Evolutionary conservation across 179 eudicot species (phyloP).

Genomic region (Silene coronaria): DNA sequence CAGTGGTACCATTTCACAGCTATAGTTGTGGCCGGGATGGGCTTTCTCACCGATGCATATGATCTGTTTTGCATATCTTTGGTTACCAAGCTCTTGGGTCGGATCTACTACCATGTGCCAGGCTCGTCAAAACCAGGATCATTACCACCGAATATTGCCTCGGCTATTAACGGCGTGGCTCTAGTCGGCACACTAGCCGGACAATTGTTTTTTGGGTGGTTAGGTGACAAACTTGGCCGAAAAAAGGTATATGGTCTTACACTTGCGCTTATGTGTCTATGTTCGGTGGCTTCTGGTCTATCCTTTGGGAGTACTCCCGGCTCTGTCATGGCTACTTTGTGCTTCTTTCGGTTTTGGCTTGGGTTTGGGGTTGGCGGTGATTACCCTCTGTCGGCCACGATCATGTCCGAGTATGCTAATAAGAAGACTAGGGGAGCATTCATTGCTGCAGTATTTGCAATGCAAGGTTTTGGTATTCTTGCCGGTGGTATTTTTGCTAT

Average conservation of each 20-base stretch:
- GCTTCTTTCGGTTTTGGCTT: constrained; percentile 58
- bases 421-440: constrained; percentile 46
- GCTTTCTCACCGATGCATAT: constrained; percentile 62
- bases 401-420: constrained; percentile 54
- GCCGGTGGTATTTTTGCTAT: constrained; percentile 34
- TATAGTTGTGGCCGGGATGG: constrained; percentile 58
- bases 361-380: constrained; percentile 63
- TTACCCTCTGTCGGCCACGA: constrained; percentile 51
- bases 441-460: constrained; percentile 48
- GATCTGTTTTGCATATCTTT: constrained; percentile 54
- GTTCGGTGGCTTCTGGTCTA: constrained; percentile 49
- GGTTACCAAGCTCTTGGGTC: constrained; percentile 50
- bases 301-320: constrained; percentile 40
- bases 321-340: constrained; percentile 44
- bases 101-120: constrained; percentile 41
- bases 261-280: constrained; percentile 48
- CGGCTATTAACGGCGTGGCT: constrained; percentile 58
- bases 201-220: constrained; percentile 63
- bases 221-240: constrained; percentile 60
- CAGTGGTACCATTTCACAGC: constrained; percentile 36
- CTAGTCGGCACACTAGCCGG: constrained; percentile 50
- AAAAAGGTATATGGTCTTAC: constrained; percentile 52
- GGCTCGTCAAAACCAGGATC: constrained; percentile 47
- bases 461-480: constrained; percentile 49
- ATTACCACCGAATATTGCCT: constrained; percentile 50